Percentiles rank a stretch among this genome's conserved stretches.
Evolutionary conservation across 1,284 basidiomycete genomes (phyloP).

Genomic region (Dichomitus squalens): DNA sequence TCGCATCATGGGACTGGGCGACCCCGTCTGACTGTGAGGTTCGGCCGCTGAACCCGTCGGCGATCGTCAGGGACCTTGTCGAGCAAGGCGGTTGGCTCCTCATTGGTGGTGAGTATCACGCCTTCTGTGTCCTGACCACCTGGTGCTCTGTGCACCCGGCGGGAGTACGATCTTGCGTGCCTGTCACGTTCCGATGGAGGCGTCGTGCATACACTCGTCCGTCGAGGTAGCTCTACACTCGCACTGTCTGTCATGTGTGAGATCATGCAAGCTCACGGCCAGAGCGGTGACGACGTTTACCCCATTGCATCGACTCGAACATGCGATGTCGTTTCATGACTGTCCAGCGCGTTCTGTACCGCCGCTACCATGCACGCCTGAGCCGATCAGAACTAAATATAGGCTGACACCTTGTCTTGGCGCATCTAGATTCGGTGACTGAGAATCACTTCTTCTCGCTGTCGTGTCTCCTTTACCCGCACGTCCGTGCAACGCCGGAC

Average conservation of each 20-base stretch:
- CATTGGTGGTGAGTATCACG: constrained; percentile 53
- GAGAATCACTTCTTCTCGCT: constrained; percentile 74
- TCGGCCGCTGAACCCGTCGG: constrained; percentile 41
- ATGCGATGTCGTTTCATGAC: no score
- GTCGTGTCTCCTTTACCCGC: constrained; percentile 64
- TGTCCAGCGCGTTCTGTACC: no score
- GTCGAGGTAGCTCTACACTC: no score
- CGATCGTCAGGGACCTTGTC: constrained; percentile 56
- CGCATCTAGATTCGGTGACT: constrained; percentile 56
- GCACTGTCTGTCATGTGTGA: no score
- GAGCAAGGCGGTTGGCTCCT: constrained; percentile 70
- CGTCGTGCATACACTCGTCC: background rate
- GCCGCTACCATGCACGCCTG: background rate
- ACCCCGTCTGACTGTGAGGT: constrained; percentile 45
- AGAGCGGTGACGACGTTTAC: no score
- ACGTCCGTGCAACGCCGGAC: constrained; percentile 64
- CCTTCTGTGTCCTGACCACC: background rate
- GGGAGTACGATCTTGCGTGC: no score
- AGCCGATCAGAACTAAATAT: background rate
- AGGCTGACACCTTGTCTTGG: background rate
- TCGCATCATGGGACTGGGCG: constrained; percentile 53
- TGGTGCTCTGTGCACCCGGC: background rate
- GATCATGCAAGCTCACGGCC: no score
- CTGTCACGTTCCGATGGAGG: background rate
- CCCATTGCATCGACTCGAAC: no score